Conservation (phyloP, 176 grass and related monocot species). For the Hordeum marinum region DNA sequence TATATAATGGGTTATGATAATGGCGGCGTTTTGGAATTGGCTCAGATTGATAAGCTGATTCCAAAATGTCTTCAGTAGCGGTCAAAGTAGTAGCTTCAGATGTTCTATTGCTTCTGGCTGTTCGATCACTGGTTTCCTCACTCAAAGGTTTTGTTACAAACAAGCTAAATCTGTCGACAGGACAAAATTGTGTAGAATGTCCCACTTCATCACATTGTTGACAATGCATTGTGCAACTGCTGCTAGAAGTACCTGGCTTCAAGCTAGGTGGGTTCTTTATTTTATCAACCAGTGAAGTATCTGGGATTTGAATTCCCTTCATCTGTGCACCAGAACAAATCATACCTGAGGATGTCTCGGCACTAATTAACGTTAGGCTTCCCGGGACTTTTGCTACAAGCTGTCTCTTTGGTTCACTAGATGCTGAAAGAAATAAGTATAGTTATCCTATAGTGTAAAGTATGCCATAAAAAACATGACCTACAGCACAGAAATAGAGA, state of each 20-base stretch:
- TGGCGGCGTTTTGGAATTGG: slow-evolving; percentile 17
- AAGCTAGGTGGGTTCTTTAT: slow-evolving; percentile 39
- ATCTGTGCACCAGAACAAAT: slow-evolving; percentile 38
- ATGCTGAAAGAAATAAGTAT: slow-evolving; percentile 40
- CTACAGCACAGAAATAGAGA: neutral
- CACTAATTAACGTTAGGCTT: slow-evolving; percentile 27
- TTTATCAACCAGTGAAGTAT: slow-evolving; percentile 42
- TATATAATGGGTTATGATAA: slow-evolving; percentile 23
- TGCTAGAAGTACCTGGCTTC: slow-evolving; percentile 27
- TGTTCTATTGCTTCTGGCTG: slow-evolving; percentile 25
- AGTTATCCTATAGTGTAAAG: slow-evolving; percentile 26
- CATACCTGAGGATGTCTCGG: slow-evolving; percentile 41
- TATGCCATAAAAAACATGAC: slow-evolving; percentile 17
- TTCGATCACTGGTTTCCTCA: slow-evolving; percentile 53
- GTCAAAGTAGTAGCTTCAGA: neutral
- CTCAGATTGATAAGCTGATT: slow-evolving; percentile 34
- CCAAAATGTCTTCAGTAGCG: slow-evolving; percentile 6
- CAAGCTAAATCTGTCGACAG: slow-evolving; percentile 38
- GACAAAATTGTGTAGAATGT: slow-evolving; percentile 71
- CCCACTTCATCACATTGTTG: slow-evolving; percentile 75
- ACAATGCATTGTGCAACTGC: slow-evolving; percentile 35
- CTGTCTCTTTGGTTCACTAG: slow-evolving; percentile 61
- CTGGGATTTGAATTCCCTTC: slow-evolving; percentile 33
- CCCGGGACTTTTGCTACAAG: slow-evolving; percentile 28
- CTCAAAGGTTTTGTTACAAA: slow-evolving; percentile 47